Conservation (phyloP, 2,329 filamentous ascomycete species). For the Penicillium sclerotiorum region DNA sequence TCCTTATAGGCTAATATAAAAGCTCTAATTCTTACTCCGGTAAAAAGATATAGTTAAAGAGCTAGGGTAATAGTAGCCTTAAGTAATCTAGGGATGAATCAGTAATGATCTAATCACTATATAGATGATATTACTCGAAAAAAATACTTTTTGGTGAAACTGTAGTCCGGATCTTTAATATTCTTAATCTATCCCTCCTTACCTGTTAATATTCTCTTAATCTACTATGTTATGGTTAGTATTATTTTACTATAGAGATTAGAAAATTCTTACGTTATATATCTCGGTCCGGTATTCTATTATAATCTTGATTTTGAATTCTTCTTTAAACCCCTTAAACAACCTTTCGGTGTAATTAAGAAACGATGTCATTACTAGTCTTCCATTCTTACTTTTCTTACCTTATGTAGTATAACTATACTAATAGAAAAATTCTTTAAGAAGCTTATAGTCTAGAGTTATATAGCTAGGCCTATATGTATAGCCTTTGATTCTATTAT, state of each 20-base stretch:
- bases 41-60: conserved; percentile 19
- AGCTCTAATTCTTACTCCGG: conserved; percentile 15
- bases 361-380: conserved; percentile 13
- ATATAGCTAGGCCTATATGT: conserved; percentile 6
- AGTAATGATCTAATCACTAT: conserved; percentile 12
- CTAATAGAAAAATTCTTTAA: conserved; percentile 20
- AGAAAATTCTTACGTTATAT: conserved; percentile 11
- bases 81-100: conserved; percentile 16
- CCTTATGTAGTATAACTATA: conserved; percentile 10
- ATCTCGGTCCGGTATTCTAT: conserved; percentile 14
- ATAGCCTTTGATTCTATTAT: conserved; percentile 10
- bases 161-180: conserved; percentile 13
- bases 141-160: conserved; percentile 19
- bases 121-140: conserved; percentile 12
- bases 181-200: conserved; percentile 13
- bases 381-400: conserved; percentile 15
- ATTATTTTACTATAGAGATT: neutral
- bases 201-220: conserved; percentile 16
- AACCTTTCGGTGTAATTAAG: conserved; percentile 12
- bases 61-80: conserved; percentile 15
- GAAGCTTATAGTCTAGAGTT: conserved; percentile 11
- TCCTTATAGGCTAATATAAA: conserved; percentile 16
- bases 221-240: conserved; percentile 15
- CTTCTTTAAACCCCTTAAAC: conserved; percentile 18
- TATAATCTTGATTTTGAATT: conserved; percentile 13